Evolutionary conservation across 164 flowering plant species (phyloP).

Genomic region (Magnolia sinica): DNA sequence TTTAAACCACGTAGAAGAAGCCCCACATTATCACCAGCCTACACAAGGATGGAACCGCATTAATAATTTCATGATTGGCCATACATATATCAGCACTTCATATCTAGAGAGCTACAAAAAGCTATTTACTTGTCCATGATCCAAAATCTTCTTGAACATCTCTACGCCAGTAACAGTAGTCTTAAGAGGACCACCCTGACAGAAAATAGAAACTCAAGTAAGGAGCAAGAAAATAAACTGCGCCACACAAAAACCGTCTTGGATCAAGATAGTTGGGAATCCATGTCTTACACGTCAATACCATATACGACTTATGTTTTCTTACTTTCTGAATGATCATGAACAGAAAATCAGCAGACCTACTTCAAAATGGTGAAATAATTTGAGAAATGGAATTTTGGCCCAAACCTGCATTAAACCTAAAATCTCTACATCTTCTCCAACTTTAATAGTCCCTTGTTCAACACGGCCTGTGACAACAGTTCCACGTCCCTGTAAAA

Average conservation of each 20-base stretch:
- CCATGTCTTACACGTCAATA: not conserved
- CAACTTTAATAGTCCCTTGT: constrained; percentile 89
- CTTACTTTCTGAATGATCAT: not conserved
- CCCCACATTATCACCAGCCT: constrained; percentile 99
- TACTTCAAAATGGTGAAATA: constrained; percentile 1
- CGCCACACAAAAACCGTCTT: not conserved
- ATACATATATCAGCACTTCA: not conserved
- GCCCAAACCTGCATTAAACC: constrained; percentile 64
- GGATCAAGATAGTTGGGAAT: not conserved
- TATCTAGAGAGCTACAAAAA: not conserved
- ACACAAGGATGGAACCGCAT: constrained; percentile 13
- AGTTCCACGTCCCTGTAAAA: constrained; percentile 90
- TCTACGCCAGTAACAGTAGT: constrained; percentile 94
- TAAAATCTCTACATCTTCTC: constrained; percentile 89
- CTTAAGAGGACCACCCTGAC: constrained; percentile 63
- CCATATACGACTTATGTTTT: not conserved
- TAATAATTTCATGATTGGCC: not conserved
- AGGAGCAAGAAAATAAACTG: constrained; percentile 2
- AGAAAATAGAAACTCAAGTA: constrained; percentile 12
- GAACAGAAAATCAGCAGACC: not conserved
- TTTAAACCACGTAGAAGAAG: constrained; percentile 95
- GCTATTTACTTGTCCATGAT: constrained; percentile 69
- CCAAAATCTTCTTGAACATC: constrained; percentile 96
- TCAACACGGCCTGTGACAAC: constrained; percentile 98
- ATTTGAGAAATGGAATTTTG: not conserved